These are phyloP conservation scores for Naegleria fowleri DNA, from an alignment of 208 protist species.

Conservation along the genomic window DNA sequence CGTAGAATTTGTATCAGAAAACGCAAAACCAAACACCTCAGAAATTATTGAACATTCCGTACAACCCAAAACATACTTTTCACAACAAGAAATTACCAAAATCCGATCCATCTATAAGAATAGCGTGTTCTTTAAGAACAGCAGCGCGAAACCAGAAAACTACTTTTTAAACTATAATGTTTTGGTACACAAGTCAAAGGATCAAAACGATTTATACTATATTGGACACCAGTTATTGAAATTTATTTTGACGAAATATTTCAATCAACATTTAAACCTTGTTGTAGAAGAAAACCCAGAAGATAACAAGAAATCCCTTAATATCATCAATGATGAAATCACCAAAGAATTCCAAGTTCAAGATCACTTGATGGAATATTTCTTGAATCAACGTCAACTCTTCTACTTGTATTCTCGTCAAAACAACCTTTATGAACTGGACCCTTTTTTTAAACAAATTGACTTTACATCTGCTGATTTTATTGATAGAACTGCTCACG, in stretches of 20 bases:
- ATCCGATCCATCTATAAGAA: neutral
- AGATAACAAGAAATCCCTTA: neutral
- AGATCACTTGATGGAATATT: neutral
- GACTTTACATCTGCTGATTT: neutral
- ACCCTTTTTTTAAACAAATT: neutral
- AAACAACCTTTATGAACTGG: neutral
- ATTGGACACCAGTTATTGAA: neutral
- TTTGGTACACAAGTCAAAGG: neutral
- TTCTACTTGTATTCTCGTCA: neutral
- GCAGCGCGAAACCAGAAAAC: neutral
- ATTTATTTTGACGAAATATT: neutral
- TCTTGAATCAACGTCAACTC: neutral
- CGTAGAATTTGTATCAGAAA: neutral
- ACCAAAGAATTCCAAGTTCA: neutral
- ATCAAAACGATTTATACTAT: neutral
- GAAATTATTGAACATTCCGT: neutral
- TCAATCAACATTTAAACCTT: neutral
- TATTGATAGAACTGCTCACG: neutral
- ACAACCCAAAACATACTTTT: neutral
- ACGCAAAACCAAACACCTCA: neutral
- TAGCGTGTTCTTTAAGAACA: neutral
- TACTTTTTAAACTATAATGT: neutral
- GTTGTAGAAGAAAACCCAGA: neutral
- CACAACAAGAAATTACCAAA: neutral
- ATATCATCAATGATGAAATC: neutral